Evolutionary conservation across 2,329 filamentous ascomycete genomes (phyloP), one percentile per base, ranked within the genome.

Genomic region (Niveomyces coronatus): DNA sequence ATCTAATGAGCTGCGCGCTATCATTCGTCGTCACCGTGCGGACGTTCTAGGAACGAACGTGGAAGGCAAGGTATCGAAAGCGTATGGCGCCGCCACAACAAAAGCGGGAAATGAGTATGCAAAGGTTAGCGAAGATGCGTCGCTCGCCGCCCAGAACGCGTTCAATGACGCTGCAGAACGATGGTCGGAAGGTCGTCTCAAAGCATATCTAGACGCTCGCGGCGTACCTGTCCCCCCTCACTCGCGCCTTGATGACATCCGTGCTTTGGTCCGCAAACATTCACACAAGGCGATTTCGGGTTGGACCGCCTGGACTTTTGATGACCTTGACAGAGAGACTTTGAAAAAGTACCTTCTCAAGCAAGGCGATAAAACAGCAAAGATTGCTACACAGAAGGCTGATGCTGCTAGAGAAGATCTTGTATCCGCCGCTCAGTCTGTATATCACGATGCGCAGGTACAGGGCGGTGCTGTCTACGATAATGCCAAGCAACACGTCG

Each of bases 11-110:
- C 74, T 96, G 18, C 70, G 93, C 37, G 87, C 89, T 37, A 74
- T 96, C 45, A 82, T 89, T 46, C 86, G 89, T 56, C 93, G 91
- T 70, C 76, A 94, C 63, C 81, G 84, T 42, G 80, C 82, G 42
- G 67, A 78, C 42, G 67, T 89, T 31, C 66, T 79, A 14, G 80
- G 78, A 43, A 79, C 86, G 51, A 83, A 71, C 35, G 59, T 74
- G 10, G 58, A 67, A 9, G 70, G 62, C 17, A 73, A 72, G 16
- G 75, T 71, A 26, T 65, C 71, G 19, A 76, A 74, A 16, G 71
- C 71, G 5, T 79, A 72, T 44, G 82, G 82, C 40, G 82, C 82
- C 43, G 83, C 83, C 27, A 86, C 82, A 11, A 78, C 79, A 33
- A 81, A 71, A 44, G 85, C 82, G 34, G 78, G 79, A 41, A 89